These are phyloP conservation scores for Pseudozyma thailandica DNA, from an alignment of 1,284 basidiomycete species.

Conservation along the genomic window DNA sequence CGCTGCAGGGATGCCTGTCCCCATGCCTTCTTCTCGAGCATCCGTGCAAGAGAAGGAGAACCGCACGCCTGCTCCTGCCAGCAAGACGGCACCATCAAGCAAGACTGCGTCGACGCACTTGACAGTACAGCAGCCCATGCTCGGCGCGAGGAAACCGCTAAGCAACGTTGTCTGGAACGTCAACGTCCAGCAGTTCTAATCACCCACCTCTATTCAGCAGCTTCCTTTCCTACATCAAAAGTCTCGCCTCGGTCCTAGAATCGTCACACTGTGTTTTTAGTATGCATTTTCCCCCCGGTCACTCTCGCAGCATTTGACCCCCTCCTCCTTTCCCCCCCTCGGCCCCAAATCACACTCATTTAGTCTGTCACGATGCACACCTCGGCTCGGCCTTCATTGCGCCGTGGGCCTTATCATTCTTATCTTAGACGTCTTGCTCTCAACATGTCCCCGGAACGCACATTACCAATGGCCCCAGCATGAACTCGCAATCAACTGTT, in stretches of 20 bases:
- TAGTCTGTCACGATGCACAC: conserved; percentile 19
- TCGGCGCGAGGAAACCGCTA: conserved; percentile 34
- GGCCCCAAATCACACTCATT: conserved; percentile 5
- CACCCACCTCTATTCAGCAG: neutral
- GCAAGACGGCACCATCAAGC: conserved; percentile 16
- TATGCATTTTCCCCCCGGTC: conserved; percentile 18
- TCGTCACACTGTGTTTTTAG: conserved; percentile 43
- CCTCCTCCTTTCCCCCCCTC: neutral
- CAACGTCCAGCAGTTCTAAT: conserved; percentile 45
- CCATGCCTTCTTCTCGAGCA: conserved; percentile 34
- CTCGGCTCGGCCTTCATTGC: conserved; percentile 11
- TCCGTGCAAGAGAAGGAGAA: conserved; percentile 38
- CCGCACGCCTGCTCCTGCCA: conserved; percentile 12
- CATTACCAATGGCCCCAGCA: conserved; percentile 18
- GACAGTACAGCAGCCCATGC: conserved; percentile 38
- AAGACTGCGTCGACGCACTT: conserved; percentile 38
- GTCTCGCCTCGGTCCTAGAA: conserved; percentile 16
- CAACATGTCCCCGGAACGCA: conserved; percentile 25
- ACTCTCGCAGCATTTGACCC: conserved; percentile 19
- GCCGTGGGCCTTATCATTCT: conserved; percentile 13
- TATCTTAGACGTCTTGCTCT: conserved; percentile 12
- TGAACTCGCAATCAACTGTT: conserved; percentile 26
- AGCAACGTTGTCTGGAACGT: conserved; percentile 45
- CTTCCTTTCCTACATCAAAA: conserved; percentile 10
- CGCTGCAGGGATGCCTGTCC: conserved; percentile 36